Base-by-base conservation (phyloP, 176 grass and related monocot species). In the Ananas comosus region DNA sequence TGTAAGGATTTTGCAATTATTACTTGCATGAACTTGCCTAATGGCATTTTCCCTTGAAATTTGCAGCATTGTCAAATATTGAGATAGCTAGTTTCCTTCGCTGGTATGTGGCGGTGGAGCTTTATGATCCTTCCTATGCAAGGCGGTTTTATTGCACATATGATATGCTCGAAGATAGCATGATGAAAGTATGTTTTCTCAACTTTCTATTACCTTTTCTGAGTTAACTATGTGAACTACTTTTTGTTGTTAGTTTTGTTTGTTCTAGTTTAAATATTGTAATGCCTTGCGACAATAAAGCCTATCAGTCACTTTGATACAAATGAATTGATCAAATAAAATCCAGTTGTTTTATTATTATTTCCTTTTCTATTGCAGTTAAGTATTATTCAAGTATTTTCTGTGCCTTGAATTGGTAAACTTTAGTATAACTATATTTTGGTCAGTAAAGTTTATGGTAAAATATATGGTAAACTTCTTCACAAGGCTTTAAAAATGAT, bases 61-160 rank as follows among this genome's bases (percentile, higher is more conserved):
- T 87, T 86, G 25, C 82, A 91, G 89, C 94, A 74, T 75, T 93
- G 67, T 99, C 94, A 77, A 93, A 99, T 82, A 90, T 99, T 75
- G 89, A 99, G 80, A 92, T 99, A 78, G 94, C 86, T 56, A 99
- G 94, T 78, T 93, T 99, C 77, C 79, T 99, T 64, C 87, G 84
- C 63, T 99, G 94, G 94, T 99, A 99, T 77, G 80, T 99, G 51
- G 68, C 91, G 65, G 94, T 99, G 33, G 94, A 99, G 81, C 87
- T 99, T 74, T 89, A 83, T 25, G 78, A 87, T 78, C 84, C 70
- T 66, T 66, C 85, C 74, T 86, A 90, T 83, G 89, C 94, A 74
- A 99, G 77, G 57, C 82, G 87, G 33, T 99, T 90, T 67, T 90
- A 88, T 51, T 77, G 68, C 67, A 99, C 87, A 10, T 90, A 99